Evolutionary conservation across 2,329 filamentous ascomycete genomes (phyloP).

Genomic region (Aureobasidium sp.): DNA sequence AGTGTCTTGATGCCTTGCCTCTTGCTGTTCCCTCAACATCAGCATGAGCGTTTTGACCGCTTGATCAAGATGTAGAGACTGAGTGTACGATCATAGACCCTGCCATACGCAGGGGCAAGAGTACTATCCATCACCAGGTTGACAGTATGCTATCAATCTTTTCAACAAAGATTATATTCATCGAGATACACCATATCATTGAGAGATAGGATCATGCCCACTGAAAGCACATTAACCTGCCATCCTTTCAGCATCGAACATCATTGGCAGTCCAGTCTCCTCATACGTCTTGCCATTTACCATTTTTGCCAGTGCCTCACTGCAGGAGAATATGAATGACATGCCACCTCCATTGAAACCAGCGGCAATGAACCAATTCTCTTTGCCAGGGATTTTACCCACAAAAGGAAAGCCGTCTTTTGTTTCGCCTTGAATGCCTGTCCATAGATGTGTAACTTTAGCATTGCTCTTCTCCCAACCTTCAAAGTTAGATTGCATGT

Average conservation of each 20-base stretch:
- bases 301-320: constrained; percentile 50
- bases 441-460: constrained; percentile 29
- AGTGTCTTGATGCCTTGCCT: no score
- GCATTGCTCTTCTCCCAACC: constrained; percentile 27
- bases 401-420: constrained; percentile 43
- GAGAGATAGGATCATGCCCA: background rate
- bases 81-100: no score
- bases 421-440: constrained; percentile 45
- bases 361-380: constrained; percentile 47
- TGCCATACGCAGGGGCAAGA: no score
- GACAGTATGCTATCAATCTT: no score
- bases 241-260: constrained; percentile 36
- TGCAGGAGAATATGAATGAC: constrained; percentile 38
- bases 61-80: no score
- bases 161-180: background rate
- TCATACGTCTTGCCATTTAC: constrained; percentile 28
- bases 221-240: background rate
- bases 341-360: constrained; percentile 55
- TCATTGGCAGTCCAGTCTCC: constrained; percentile 45
- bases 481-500: constrained; percentile 45
- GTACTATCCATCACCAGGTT: no score
- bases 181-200: background rate
- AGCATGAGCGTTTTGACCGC: no score
- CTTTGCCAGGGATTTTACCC: constrained; percentile 33
- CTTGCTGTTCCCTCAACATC: no score